Percentiles rank a stretch among this genome's conserved stretches.
Conservation (phyloP, 139 green algal species). For the Micractinium conductrix region DNA sequence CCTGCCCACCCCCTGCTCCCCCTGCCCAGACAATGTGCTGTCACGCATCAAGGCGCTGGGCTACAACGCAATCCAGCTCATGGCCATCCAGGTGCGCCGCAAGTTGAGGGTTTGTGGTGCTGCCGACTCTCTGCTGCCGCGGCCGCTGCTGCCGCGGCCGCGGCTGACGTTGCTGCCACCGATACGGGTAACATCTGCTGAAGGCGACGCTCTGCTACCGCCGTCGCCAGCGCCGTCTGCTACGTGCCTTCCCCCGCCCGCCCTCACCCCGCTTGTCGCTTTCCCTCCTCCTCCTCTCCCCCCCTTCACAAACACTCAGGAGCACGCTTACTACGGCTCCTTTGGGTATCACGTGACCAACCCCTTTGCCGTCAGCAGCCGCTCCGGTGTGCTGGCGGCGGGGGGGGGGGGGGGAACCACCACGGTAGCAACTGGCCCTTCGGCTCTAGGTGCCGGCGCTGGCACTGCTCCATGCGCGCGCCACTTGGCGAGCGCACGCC, state of each 20-base stretch:
- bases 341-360: slow-evolving; percentile 98
- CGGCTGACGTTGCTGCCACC: no score
- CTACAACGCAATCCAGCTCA: slow-evolving; percentile 99
- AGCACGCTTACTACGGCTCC: slow-evolving; percentile 89
- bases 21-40: slow-evolving; percentile 78
- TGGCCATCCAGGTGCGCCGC: slow-evolving; percentile 90
- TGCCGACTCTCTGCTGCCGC: no score
- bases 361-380: slow-evolving; percentile 88
- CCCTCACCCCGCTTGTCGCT: background rate
- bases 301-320: background rate
- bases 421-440: no score
- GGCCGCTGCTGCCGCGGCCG: no score
- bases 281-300: background rate
- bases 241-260: no score
- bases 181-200: no score
- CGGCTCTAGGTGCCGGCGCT: no score
- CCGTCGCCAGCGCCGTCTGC: no score
- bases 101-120: background rate
- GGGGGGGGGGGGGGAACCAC: background rate
- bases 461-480: no score
- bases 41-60: slow-evolving; percentile 92
- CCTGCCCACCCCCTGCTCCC: background rate
- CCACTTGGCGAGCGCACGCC: background rate
- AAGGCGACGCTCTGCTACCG: no score
- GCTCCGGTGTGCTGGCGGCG: background rate